Base-by-base conservation (phyloP, 768 basidiomycete genomes). In the Hebeloma cylindrosporum region DNA sequence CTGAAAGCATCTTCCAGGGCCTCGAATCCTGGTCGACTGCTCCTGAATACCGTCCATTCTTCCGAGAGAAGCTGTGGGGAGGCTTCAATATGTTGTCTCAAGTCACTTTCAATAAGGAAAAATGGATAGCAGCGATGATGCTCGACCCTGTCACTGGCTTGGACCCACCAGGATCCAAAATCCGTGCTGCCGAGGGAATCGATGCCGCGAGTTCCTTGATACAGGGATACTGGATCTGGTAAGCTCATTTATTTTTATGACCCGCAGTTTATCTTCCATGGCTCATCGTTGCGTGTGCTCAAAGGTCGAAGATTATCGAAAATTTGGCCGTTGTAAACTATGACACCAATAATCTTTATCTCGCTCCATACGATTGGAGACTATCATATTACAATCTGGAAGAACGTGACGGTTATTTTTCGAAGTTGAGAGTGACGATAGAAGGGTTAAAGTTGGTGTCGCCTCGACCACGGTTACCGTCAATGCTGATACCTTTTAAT, bases 201-300 rank as follows among this genome's bases (percentile, higher is more conserved):
- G 88, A 91, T 59, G 92, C 92, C 0, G 93, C 92, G 2, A 88
- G 86, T 51, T 84, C 75, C 53, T 86, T 91, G 54, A 80, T 93
- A 45, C 82, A 85, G 60, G 93, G 94, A 1, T 99, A 93, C 61
- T 98, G 93, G 94, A 82, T 95, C 41, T 95, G 93, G 91, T 84
- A 57, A 41, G 68, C 21, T 21, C 9, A 23, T 34, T 10, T 18
- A 21, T 21, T 11, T 11, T 21, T 30, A 9, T 11, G 5, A 13
- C 9, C 20, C 9, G 3, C 20, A n/a, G 4, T 16, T 28, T 36
- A 14, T n/a, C n/a, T n/a, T n/a, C 13, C 23, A 13, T 13, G 13
- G 5, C 17, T 27, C 31, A 30, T 23, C 9, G n/a, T 23, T 18
- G n/a, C n/a, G n/a, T n/a, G n/a, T n/a, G 32, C 50, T 22, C 31